Evolutionary conservation across 2,329 filamentous ascomycete species (phyloP), one percentile per base, ranked within the genome.

Genomic region (Xylaria arbuscula): DNA sequence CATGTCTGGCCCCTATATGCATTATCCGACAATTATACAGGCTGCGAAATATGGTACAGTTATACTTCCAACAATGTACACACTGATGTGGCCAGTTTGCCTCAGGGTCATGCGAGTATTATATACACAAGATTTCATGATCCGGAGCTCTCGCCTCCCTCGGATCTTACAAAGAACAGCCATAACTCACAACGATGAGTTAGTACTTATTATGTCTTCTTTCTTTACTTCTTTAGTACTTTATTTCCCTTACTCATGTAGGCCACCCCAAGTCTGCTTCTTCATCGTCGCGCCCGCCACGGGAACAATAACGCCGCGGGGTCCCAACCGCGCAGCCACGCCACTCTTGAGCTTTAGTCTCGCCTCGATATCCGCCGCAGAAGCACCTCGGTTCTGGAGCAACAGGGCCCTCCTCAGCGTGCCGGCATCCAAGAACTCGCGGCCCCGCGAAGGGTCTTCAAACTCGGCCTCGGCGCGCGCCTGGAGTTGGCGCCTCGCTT

Each of bases 381-480:
- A 66, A 3, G 79, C 59, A 0, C 85, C 86, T 13, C 76, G 75
- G 15, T 80, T 79, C 24, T 82, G 80, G 73, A 88, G 72, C 17
- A 81, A 73, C 19, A 88, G 76, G 8, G 83, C 80, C 64, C 86
- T 82, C 48, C 82, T 78, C 17, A 88, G 73, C 19, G 82, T 85
- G 9, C 79, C 78, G 45, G 85, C 82, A 58, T 86, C 81, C 10
- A 87, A 75, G 58, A 87, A 84, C 69, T 85, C 81, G 59, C 81
- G 77, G 1, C 81, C 83, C 32, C 73, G 75, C n/a, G 81, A 81
- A 45, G 81, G 76, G 15, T 77, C 77, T 68, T 83, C 80, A 36
- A 83, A 79, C 73, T 88, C 85, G 34, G 77, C 75, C 1, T 83
- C 79, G 1, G 84, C 85, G 59, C 77, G 73, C 15, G 79, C 77